Base-by-base conservation (phyloP, 2,329 filamentous ascomycete species). In the Colletotrichum gloeosporioides region DNA sequence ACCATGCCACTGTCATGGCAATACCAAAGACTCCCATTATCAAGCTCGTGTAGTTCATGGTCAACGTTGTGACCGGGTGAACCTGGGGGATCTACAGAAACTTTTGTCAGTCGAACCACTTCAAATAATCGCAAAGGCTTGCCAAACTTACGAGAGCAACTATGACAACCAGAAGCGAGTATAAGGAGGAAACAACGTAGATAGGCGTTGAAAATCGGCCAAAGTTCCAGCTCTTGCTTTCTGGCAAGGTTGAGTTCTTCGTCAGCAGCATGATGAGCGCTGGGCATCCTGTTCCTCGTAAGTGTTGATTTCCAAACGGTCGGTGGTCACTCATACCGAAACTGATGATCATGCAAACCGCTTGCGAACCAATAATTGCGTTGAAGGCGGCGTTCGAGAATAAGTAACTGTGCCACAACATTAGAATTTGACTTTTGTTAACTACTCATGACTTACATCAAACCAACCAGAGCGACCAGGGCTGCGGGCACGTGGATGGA, bases 61-160 rank as follows among this genome's bases (percentile, higher is more conserved):
- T 49, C 9, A 49, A 13, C 1, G 44, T 8, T 6, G 44, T 49
- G 0, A 22, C 44, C 3, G n/a, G 44, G 6, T 22, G 44, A 2
- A 49, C 44, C n/a, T 49, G 44, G 6, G 44, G 44, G 6, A 49
- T 49, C 44, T 49, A 3, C 18, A 49, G 6, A 49, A 4, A 7
- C 0, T 7, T 4, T n/a, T 0, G 44, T 49, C 6, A 49, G 44
- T 8, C n/a, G 44, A 49, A 0, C 2, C 44, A 10, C 3, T 10
- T 49, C 1, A 49, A 49, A 49, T 13, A 10, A 49, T 49, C 2
- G n/a, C 44, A 8, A 22, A 49, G 10, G 4, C 4, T 10, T 49
- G 10, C 1, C 2, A 22, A n/a, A n/a, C 10, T 49, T 49, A 49
- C 44, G n/a, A 49, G 2, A 4, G 44, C 44, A 13, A 49, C 44